Evolutionary conservation across 148 eudicot genomes (phyloP), one percentile per base, ranked within the genome.

Genomic region (Bassia scoparia): DNA sequence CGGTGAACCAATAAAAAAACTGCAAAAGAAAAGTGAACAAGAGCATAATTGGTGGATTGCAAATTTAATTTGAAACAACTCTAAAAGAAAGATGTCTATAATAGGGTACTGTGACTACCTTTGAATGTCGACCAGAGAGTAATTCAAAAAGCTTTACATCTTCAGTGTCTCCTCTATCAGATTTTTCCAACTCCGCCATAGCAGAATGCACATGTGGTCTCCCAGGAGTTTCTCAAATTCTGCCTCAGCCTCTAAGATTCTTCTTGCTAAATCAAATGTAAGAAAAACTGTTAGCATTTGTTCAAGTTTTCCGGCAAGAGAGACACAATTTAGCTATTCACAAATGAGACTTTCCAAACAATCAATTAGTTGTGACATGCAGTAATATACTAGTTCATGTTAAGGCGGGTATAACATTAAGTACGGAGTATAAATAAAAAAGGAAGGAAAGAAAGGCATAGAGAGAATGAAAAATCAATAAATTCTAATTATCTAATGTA

Each of bases 1-100:
- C 50, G 83, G 96, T 87, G 99, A 87, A 76, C 97, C 97, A 89
- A 95, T 95, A 87, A 87, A 89, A 89, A 95, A 91, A 95, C 99
- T 95, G 99, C 99, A 89, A 91, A 95, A 80, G 81, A 77, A 48
- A 63, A 83, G 88, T 88, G 72, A 89, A 91, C 77, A 82, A 76
- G 73, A 72, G 76, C 67, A 80, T 76, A 69, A 87, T 71, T 66
- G 83, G 61, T 59, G 71, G 31, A 67, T 21, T 27, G 66, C 5
- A 38, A 65, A 66, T n/a, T 23, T 9, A 48, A 48, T 50, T 49
- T 67, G 60, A 52, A 27, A 29, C 35, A 55, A 64, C 30, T 69
- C 31, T 44, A 31, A 21, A 24, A 65, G 54, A 21, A 74, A 38
- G 60, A 43, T 50, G 38, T 24, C 21, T 59, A 29, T 34, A 76